Percentiles rank a stretch among this genome's conserved stretches.
These are phyloP conservation scores for Cutaneotrichosporon spelunceum DNA, from an alignment of 1,284 basidiomycete genomes.

Conservation along the genomic window DNA sequence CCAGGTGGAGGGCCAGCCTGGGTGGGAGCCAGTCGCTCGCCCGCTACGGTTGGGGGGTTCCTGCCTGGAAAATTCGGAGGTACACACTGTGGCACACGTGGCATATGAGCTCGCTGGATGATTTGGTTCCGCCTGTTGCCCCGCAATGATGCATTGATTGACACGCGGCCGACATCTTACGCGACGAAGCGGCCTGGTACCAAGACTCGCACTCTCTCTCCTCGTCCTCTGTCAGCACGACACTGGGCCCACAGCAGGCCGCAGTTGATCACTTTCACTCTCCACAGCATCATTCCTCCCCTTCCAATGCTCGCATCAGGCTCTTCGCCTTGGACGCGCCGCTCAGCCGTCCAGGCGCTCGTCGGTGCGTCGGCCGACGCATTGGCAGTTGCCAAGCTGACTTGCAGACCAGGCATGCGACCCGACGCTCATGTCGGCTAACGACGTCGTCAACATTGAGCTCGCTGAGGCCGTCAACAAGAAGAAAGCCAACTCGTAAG, in stretches of 20 bases:
- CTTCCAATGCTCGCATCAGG: slow-evolving; percentile 31
- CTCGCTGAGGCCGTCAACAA: slow-evolving; percentile 88
- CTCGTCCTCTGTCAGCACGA: not conserved
- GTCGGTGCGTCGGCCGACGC: slow-evolving; percentile 39
- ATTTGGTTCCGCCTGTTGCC: slow-evolving; percentile 9
- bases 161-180: not conserved
- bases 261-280: not conserved
- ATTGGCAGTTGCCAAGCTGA: not conserved
- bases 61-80: slow-evolving; percentile 5
- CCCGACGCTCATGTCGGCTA: slow-evolving; percentile 78
- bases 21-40: not conserved
- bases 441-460: slow-evolving; percentile 88
- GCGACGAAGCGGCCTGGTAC: not conserved
- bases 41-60: slow-evolving; percentile 5
- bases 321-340: slow-evolving; percentile 35
- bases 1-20: not conserved
- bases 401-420: slow-evolving; percentile 72
- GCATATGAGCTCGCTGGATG: not conserved
- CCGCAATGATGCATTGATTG: not conserved
- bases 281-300: not conserved
- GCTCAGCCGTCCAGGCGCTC: slow-evolving; percentile 46
- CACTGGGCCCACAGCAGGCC: not conserved
- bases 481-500: slow-evolving; percentile 95
- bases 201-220: not conserved
- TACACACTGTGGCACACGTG: not conserved